phyloP scores from a whole-genome alignment of 2,329 filamentous ascomycete genomes.

The Xylariaceae sp. region DNA sequence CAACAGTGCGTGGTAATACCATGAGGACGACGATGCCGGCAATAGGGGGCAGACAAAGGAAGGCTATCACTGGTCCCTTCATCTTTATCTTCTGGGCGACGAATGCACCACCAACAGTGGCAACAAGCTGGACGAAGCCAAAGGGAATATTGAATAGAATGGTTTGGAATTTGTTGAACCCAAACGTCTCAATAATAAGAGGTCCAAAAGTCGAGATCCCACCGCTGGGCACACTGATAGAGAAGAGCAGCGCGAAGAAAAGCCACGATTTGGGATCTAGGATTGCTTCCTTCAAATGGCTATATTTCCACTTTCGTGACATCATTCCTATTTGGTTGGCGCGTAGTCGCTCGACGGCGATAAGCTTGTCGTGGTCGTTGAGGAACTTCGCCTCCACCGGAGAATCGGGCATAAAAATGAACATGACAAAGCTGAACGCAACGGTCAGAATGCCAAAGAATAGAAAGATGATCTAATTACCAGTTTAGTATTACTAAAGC shows the following conservation, averaged over 20 bases:
- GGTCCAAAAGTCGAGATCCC: constrained; percentile 15
- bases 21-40: constrained; percentile 27
- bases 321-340: constrained; percentile 52
- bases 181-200: constrained; percentile 46
- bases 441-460: no score
- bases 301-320: constrained; percentile 46
- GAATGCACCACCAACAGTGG: constrained; percentile 50
- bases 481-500: no score
- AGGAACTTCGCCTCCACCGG: background rate
- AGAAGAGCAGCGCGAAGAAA: background rate
- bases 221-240: background rate
- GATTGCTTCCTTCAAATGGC: constrained; percentile 49
- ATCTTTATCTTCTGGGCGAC: constrained; percentile 45
- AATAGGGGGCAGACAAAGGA: constrained; percentile 27
- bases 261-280: background rate
- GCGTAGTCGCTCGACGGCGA: constrained; percentile 49
- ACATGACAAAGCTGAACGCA: no score
- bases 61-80: constrained; percentile 46
- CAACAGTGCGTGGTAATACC: constrained; percentile 19
- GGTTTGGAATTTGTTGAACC: constrained; percentile 46
- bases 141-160: constrained; percentile 55
- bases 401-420: background rate
- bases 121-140: constrained; percentile 52
- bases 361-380: constrained; percentile 32
- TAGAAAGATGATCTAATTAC: no score